Evolutionary conservation across 306 rosid species (phyloP).

Genomic region (Vigna unguiculata): DNA sequence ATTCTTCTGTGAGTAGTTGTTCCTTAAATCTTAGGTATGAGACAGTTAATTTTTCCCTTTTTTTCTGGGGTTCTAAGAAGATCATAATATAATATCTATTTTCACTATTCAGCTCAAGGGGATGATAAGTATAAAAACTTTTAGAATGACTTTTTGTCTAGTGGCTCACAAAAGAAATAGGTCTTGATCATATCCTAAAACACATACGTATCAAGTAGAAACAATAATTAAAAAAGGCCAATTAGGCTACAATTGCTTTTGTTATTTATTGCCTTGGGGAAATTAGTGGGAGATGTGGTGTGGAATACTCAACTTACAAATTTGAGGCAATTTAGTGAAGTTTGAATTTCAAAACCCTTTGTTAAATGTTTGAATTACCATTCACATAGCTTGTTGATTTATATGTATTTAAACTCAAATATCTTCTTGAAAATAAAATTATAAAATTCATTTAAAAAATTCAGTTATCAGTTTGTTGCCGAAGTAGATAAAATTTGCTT

Average conservation of each 20-base stretch:
- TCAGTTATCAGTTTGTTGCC: neutral
- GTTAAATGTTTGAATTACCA: conserved; percentile 7
- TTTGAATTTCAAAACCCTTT: conserved; percentile 8
- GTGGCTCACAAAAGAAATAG: too few species aligned
- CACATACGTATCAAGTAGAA: too few species aligned
- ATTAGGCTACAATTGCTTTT: conserved; percentile 4
- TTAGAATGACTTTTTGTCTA: too few species aligned
- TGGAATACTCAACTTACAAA: conserved; percentile 2
- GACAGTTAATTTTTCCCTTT: too few species aligned
- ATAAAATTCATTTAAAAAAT: neutral
- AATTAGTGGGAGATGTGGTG: neutral
- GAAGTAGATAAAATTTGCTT: neutral
- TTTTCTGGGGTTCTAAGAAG: too few species aligned
- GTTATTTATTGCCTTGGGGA: neutral
- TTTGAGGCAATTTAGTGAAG: conserved; percentile 6
- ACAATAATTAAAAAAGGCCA: too few species aligned
- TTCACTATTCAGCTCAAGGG: too few species aligned
- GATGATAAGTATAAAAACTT: too few species aligned
- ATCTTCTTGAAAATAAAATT: neutral
- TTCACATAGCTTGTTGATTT: neutral
- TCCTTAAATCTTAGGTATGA: too few species aligned
- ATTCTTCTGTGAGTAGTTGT: too few species aligned
- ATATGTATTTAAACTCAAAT: conserved; percentile 1
- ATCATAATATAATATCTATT: too few species aligned
- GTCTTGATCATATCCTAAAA: too few species aligned